phyloP scores from a whole-genome alignment of 2,329 filamentous ascomycete genomes.

The Elsinoe necatrix region DNA sequence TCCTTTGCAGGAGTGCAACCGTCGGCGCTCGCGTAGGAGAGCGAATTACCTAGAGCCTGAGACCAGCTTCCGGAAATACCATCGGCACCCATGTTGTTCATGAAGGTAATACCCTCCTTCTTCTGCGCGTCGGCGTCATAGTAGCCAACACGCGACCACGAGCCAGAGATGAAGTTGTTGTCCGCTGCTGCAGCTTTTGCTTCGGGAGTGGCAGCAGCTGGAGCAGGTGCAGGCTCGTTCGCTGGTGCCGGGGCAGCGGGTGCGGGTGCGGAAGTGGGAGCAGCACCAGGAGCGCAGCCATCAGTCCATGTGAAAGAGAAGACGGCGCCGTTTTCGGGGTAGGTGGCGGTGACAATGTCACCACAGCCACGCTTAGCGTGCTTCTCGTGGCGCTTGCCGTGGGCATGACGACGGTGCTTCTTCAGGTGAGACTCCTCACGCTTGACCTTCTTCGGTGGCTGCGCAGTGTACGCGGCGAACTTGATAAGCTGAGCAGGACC shows the following conservation, averaged over 20 bases:
- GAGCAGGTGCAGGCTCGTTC: conserved; percentile 16
- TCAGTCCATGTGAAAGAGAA: conserved; percentile 48
- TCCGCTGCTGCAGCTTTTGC: conserved; percentile 6
- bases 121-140: conserved; percentile 27
- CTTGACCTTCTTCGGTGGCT: conserved; percentile 32
- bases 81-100: conserved; percentile 50
- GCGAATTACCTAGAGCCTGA: conserved; percentile 48
- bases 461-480: conserved; percentile 55
- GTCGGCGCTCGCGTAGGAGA: conserved; percentile 46
- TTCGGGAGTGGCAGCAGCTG: conserved; percentile 20
- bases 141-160: conserved; percentile 9
- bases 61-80: conserved; percentile 47
- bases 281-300: conserved; percentile 25
- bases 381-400: conserved; percentile 41
- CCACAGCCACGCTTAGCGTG: conserved; percentile 42
- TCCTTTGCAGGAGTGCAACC: conserved; percentile 40
- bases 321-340: conserved; percentile 44
- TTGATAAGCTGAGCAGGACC: conserved; percentile 60
- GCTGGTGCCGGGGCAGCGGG: conserved; percentile 19
- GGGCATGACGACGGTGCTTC: conserved; percentile 37
- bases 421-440: conserved; percentile 33
- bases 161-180: conserved; percentile 12
- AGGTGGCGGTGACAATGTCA: conserved; percentile 48
- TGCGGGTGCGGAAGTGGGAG: conserved; percentile 21
- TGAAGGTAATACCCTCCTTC: conserved; percentile 48